phyloP scores from a whole-genome alignment of 2,329 filamentous ascomycete species.

The Diaporthe destruens region DNA sequence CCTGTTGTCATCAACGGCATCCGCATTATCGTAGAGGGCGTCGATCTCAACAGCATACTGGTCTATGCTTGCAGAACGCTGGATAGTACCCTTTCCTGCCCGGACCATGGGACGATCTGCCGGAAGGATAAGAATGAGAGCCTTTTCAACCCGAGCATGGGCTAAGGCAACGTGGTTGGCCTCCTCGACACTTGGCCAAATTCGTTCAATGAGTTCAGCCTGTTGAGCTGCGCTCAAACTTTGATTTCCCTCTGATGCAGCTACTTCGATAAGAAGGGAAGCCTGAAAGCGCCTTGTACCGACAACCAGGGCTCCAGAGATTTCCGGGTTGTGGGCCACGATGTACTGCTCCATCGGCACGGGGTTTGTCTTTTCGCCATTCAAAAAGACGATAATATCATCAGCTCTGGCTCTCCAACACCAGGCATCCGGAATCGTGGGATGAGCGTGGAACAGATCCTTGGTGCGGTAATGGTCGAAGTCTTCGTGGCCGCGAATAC shows the following conservation, averaged over 20 bases:
- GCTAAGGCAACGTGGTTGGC: constrained; percentile 23
- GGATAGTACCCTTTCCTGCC: constrained; percentile 28
- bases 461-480: constrained; percentile 47
- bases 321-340: constrained; percentile 36
- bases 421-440: constrained; percentile 9
- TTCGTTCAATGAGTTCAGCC: constrained; percentile 4
- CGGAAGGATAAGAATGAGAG: constrained; percentile 12
- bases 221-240: not conserved
- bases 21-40: not conserved
- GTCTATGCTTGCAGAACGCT: not conserved
- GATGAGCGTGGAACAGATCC: constrained; percentile 11
- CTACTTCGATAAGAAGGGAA: constrained; percentile 55
- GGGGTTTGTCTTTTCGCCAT: constrained; percentile 29
- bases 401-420: constrained; percentile 8
- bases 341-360: constrained; percentile 30
- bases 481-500: constrained; percentile 37
- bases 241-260: not conserved
- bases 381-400: constrained; percentile 27
- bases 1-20: not conserved
- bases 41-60: not conserved
- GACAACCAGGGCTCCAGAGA: constrained; percentile 19
- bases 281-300: constrained; percentile 17
- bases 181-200: constrained; percentile 30
- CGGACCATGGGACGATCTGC: constrained; percentile 16
- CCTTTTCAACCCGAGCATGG: constrained; percentile 7